Percentiles rank a stretch among this genome's conserved stretches.
phyloP scores from a whole-genome alignment of 83 land plant species.

The Thuja plicata region DNA sequence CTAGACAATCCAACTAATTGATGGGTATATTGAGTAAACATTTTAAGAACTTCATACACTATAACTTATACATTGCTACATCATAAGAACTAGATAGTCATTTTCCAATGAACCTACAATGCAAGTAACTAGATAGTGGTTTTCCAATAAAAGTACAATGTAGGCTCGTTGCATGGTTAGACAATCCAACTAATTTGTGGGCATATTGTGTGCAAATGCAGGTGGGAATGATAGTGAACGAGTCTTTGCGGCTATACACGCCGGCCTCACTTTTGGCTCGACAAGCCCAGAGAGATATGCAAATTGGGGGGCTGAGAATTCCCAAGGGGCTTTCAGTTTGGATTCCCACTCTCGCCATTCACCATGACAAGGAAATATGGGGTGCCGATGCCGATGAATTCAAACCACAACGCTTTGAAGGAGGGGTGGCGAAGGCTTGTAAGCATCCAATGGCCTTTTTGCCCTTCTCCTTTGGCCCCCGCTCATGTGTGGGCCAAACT shows the following conservation, averaged over 20 bases:
- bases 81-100: no score
- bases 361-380: slow-evolving; percentile 31
- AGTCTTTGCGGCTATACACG: slow-evolving; percentile 22
- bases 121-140: no score
- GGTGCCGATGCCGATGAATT: slow-evolving; percentile 22
- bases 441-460: slow-evolving; percentile 43
- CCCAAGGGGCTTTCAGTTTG: slow-evolving; percentile 17
- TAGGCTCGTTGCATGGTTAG: no score
- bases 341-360: slow-evolving; percentile 23
- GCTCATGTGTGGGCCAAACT: slow-evolving; percentile 21
- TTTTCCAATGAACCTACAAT: no score
- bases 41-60: no score
- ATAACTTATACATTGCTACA: no score
- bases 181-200: neutral
- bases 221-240: slow-evolving; percentile 30
- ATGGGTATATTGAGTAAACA: no score
- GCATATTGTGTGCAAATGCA: neutral
- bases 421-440: slow-evolving; percentile 18
- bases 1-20: no score
- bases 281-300: slow-evolving; percentile 15
- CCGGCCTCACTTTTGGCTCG: slow-evolving; percentile 3
- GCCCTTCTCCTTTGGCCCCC: slow-evolving; percentile 25
- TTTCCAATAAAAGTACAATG: no score
- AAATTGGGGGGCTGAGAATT: slow-evolving; percentile 14
- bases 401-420: slow-evolving; percentile 29